A percentile compares a stretch with the other conserved stretches of the same genome.
phyloP scores from a whole-genome alignment of 2,329 filamentous ascomycete species.

The Aureobasidium melanogenum region DNA sequence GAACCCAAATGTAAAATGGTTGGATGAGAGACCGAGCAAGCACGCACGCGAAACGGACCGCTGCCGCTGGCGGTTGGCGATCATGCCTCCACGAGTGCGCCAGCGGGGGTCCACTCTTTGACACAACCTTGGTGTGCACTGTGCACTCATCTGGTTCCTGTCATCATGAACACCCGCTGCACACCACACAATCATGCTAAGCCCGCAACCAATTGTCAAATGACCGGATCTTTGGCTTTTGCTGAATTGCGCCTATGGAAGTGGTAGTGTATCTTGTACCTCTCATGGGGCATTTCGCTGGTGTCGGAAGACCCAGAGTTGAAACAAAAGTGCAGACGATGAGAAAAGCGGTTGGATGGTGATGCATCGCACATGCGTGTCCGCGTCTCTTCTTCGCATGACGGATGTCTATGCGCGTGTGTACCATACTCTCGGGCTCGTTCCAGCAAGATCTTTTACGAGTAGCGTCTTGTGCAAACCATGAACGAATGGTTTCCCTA shows the following conservation, averaged over 20 bases:
- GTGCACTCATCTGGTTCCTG: background rate
- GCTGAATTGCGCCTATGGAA: too few species aligned
- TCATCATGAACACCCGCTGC: background rate
- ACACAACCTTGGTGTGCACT: background rate
- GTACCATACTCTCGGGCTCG: background rate
- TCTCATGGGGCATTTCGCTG: background rate
- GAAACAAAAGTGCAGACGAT: background rate
- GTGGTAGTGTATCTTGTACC: background rate
- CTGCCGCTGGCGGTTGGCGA: background rate
- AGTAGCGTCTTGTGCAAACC: background rate
- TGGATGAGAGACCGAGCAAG: background rate
- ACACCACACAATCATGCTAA: background rate
- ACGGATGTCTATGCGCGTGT: background rate
- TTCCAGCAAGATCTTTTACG: background rate
- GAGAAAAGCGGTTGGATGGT: background rate
- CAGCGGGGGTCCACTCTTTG: background rate
- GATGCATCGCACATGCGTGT: background rate
- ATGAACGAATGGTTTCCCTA: background rate
- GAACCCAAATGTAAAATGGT: background rate
- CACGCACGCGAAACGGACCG: background rate
- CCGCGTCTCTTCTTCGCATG: background rate
- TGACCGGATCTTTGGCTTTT: background rate
- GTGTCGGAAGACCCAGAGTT: background rate
- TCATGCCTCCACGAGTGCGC: background rate
- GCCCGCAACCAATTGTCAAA: background rate